These are phyloP conservation scores for Lentinula aciculospora DNA, from an alignment of 768 basidiomycete genomes.

Conservation along the genomic window DNA sequence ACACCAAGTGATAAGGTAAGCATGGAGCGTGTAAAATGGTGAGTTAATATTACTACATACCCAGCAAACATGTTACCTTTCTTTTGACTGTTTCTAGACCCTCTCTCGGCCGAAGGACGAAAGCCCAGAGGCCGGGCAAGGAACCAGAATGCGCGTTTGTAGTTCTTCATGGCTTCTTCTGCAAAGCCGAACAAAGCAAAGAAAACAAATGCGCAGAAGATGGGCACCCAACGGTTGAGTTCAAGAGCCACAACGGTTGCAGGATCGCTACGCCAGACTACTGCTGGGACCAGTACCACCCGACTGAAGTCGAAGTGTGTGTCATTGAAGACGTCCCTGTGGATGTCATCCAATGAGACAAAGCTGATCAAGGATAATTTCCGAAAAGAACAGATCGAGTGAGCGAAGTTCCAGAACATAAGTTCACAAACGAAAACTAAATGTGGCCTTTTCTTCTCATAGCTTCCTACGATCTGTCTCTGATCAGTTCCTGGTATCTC, in stretches of 20 bases:
- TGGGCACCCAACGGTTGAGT: conserved; percentile 32
- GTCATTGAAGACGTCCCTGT: conserved; percentile 13
- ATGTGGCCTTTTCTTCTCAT: not conserved
- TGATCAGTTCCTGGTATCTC: not conserved
- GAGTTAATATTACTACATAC: not conserved
- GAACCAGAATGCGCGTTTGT: conserved; percentile 1
- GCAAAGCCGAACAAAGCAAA: conserved; percentile 42
- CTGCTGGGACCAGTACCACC: conserved; percentile 11
- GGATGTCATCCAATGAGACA: not conserved
- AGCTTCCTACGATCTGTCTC: not conserved
- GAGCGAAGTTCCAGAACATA: too few relatives aligned
- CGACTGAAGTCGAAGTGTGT: conserved; percentile 28
- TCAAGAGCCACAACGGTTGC: conserved; percentile 18
- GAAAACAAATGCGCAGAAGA: conserved; percentile 30
- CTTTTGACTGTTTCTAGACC: not conserved
- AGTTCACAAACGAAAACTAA: too few relatives aligned
- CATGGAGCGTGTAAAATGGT: too few relatives aligned
- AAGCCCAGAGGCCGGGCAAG: not conserved
- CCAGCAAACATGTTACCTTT: not conserved
- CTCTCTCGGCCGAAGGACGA: not conserved
- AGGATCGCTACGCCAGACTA: conserved; percentile 28
- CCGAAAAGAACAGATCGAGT: not conserved
- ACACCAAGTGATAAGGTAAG: not conserved
- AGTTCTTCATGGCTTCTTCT: conserved; percentile 21
- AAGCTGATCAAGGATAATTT: not conserved